Evolutionary conservation across 805 yeast genomes (phyloP), one percentile per base, ranked within the genome.

Genomic region (Lachancea nothofagi): DNA sequence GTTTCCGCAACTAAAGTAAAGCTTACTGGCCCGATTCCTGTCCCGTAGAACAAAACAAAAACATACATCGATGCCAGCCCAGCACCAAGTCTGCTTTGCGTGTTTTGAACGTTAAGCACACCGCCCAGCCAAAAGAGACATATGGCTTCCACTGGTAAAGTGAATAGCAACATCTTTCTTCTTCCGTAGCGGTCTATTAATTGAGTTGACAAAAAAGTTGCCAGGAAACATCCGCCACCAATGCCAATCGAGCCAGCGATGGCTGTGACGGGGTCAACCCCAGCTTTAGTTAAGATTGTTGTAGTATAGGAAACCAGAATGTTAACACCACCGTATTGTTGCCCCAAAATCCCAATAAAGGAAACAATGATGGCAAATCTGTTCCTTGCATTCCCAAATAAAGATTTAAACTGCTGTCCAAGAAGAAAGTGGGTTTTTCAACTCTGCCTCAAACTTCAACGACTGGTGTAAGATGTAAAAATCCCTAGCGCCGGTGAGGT

Each of bases 401-500:
- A 55, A 43, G 69, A 69, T 10, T 46, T 45, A 29, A 66, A 33
- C 53, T 71, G 68, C 48, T 58, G n/a, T 55, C 57, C 54, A 48
- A 33, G 65, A 52, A 41, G 78, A 56, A 18, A 62, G 44, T 27
- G 50, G 53, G 40, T 65, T 59, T 43, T 47, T 63, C 47, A 72
- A 69, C 14, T 73, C 60, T 32, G 67, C 65, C 51, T 72, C 75
- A 54, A 70, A 72, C 42, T 62, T 60, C 49, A 74, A 60, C 44
- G 77, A 67, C 12, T 74, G 72, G 44, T 72, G 64, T 57, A 77
- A 75, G 59, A 78, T 72, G 60, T 73, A 79, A 41, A 76, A 67
- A 53, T 80, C 86, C 46, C 83, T 71, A 0, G 86, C 84, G 21
- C 85, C 85, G 35, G 72, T 67, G 8, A 79, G 53, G 30, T 65